Conservation (phyloP, 257 asterid species). For the Jacaranda mimosifolia region DNA sequence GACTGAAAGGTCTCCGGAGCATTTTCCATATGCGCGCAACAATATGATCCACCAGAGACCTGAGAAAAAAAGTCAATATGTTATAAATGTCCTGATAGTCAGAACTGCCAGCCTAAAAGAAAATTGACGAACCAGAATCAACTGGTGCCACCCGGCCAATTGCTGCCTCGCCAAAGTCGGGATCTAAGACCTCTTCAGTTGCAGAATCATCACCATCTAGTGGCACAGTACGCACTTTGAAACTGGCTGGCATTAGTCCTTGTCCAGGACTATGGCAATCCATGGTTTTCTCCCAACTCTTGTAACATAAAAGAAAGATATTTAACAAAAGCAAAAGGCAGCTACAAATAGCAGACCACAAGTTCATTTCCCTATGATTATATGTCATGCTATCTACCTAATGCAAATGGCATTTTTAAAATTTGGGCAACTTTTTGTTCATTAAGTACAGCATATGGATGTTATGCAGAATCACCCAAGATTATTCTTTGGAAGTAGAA, state of each 20-base stretch:
- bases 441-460: not conserved
- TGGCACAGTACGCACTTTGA: slow-evolving; percentile 85
- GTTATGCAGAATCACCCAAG: not conserved
- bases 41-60: slow-evolving; percentile 91
- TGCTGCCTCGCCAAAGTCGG: slow-evolving; percentile 95
- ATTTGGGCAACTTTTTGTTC: not conserved
- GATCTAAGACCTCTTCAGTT: slow-evolving; percentile 91
- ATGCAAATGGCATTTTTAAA: not conserved
- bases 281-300: slow-evolving; percentile 98
- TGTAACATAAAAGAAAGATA: slow-evolving; percentile 32
- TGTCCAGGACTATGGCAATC: slow-evolving; percentile 97
- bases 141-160: slow-evolving; percentile 96
- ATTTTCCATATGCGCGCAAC: slow-evolving; percentile 84
- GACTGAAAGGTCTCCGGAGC: slow-evolving; percentile 78
- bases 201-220: slow-evolving; percentile 82
- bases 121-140: slow-evolving; percentile 69
- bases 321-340: slow-evolving; percentile 9
- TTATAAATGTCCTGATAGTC: slow-evolving; percentile 26
- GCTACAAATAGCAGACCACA: slow-evolving; percentile 5
- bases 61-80: slow-evolving; percentile 35
- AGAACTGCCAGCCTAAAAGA: slow-evolving; percentile 25
- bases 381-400: not conserved
- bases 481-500: not conserved
- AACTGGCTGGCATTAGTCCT: slow-evolving; percentile 96
- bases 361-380: slow-evolving; percentile 1